Evolutionary conservation across 2,329 filamentous ascomycete genomes (phyloP).

Genomic region (Cladorrhinum sp.): DNA sequence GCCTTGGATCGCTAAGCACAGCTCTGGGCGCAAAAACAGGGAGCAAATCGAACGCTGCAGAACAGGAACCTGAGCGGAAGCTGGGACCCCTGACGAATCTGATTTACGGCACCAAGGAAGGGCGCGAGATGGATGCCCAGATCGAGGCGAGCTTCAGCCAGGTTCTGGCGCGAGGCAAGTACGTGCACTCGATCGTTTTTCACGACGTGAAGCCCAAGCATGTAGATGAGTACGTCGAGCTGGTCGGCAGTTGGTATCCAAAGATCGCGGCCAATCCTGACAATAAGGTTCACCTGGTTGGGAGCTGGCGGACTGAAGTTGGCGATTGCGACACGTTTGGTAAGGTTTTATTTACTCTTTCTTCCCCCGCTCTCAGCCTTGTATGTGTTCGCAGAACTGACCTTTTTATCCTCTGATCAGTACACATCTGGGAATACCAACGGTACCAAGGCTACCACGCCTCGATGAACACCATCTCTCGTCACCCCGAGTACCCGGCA

Average conservation of each 20-base stretch:
- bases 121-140: constrained; percentile 88
- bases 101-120: constrained; percentile 96
- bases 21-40: constrained; percentile 43
- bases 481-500: constrained; percentile 76
- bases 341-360: constrained; percentile 46
- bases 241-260: constrained; percentile 91
- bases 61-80: constrained; percentile 61
- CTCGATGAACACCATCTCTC: constrained; percentile 79
- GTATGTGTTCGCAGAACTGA: not conserved
- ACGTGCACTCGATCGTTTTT: constrained; percentile 96
- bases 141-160: constrained; percentile 96
- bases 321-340: constrained; percentile 96
- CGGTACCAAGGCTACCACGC: constrained; percentile 94
- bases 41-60: constrained; percentile 56
- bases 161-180: constrained; percentile 92
- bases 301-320: constrained; percentile 97
- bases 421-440: constrained; percentile 99
- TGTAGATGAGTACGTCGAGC: constrained; percentile 87
- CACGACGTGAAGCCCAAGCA: constrained; percentile 95
- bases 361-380: not conserved
- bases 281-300: constrained; percentile 94
- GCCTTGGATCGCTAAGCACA: constrained; percentile 60
- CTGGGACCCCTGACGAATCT: constrained; percentile 75
- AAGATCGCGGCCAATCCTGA: constrained; percentile 78
- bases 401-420: constrained; percentile 44